Evolutionary conservation across 768 basidiomycete species (phyloP), one percentile per base, ranked within the genome.

Genomic region (Termitomyces sp.): DNA sequence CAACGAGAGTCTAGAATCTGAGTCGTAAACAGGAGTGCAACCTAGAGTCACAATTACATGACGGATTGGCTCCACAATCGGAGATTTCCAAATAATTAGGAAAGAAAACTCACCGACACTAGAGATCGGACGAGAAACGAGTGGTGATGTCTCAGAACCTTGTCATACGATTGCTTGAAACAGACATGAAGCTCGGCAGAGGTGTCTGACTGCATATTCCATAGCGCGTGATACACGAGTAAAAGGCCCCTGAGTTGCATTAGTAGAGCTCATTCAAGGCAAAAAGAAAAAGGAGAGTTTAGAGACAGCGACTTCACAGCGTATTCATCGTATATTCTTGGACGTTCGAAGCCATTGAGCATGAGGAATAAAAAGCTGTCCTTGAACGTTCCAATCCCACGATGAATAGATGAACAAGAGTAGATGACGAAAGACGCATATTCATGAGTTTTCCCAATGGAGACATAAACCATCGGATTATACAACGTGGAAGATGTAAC

Each of bases 161-260:
- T 76, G 61, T 91, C 88, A 68, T 89, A 91, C 3, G 89, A 80
- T 44, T 81, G 76, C 69, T 79, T 82, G 76, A 91, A 91, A 70
- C 89, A 89, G 58, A 80, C 75, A 63, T 85, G 81, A 47, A 89
- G 73, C 61, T 88, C 85, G 1, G 78, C 66, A 27, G 65, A 66
- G 18, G 70, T 71, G 64, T 89, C 83, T 6, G 69, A 69, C 62
- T 86, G 88, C 77, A 85, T 82, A 65, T 84, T 77, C 68, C 85
- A 81, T 41, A 91, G 76, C 15, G 88, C 88, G 61, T 78, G 77
- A 69, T 84, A 87, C 2, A 86, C 84, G 65, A 91, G 86, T 48
- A 80, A 74, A 50, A 90, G 78, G 16, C 89, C 89, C 42, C 89
- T 90, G 61, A 37, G 33, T 39, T 33, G 41, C 12, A 57, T 49